Evolutionary conservation across 257 asterid genomes (phyloP).

Genomic region (Fraxinus excelsior): DNA sequence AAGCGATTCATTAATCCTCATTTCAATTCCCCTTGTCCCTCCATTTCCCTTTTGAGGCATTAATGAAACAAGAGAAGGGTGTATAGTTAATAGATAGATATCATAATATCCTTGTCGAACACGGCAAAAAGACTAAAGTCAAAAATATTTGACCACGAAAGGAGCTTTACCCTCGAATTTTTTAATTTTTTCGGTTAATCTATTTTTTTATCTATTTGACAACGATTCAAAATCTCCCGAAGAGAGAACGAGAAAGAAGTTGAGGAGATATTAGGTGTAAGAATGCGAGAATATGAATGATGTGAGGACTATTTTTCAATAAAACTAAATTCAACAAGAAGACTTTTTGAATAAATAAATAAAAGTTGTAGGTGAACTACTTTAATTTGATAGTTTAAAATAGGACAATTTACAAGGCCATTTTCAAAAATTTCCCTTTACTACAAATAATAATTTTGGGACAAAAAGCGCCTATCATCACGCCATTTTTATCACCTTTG

Average conservation of each 20-base stretch:
- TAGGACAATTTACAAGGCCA: neutral
- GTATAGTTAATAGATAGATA: neutral
- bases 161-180: neutral
- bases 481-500: neutral
- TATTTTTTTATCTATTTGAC: too few relatives aligned
- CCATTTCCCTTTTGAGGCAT: too few relatives aligned
- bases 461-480: neutral
- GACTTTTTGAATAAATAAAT: neutral
- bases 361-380: neutral
- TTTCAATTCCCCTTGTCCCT: too few relatives aligned
- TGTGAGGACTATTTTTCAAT: too few relatives aligned
- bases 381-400: neutral
- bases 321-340: neutral
- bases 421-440: neutral
- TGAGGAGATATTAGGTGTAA: too few relatives aligned
- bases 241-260: neutral
- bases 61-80: neutral
- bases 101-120: neutral
- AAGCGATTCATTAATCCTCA: too few relatives aligned
- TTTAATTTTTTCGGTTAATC: too few relatives aligned
- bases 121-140: neutral
- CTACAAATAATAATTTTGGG: neutral
- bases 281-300: neutral
- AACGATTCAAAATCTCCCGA: neutral
- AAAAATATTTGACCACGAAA: neutral